Evolutionary conservation across 106 monocot species (phyloP).

Genomic region (Acanthochlamys bracteata): DNA sequence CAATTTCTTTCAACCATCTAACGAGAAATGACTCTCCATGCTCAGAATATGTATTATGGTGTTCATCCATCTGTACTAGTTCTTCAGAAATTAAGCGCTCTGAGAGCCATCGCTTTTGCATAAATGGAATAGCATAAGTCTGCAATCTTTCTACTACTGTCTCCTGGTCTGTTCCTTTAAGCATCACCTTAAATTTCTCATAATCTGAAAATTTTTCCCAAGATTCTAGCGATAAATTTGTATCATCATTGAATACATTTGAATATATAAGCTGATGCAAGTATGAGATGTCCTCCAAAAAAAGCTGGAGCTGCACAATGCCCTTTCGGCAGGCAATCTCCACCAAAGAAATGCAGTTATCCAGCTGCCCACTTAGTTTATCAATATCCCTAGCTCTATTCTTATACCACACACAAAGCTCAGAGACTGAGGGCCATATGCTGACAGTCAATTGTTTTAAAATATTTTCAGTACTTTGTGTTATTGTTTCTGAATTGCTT

Average conservation of each 20-base stretch:
- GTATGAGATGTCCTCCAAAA: conserved; percentile 66
- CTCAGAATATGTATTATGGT: conserved; percentile 6
- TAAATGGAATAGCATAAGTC: conserved; percentile 77
- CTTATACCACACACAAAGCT: conserved; percentile 75
- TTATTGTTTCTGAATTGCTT: conserved; percentile 19
- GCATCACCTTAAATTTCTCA: conserved; percentile 80
- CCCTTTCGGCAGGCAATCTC: conserved; percentile 71
- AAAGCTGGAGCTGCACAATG: conserved; percentile 48
- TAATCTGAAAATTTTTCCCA: conserved; percentile 86
- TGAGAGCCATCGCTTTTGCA: conserved; percentile 30
- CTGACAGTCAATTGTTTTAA: conserved; percentile 42
- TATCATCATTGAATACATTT: conserved; percentile 37
- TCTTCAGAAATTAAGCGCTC: conserved; percentile 4
- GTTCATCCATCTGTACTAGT: conserved; percentile 6
- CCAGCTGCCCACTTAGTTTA: conserved; percentile 76
- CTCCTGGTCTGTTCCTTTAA: conserved; percentile 55
- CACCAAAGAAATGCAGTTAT: conserved; percentile 67
- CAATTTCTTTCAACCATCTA: conserved; percentile 83
- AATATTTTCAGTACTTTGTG: conserved; percentile 57
- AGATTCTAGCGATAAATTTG: conserved; percentile 43
- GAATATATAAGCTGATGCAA: conserved; percentile 72
- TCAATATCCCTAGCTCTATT: conserved; percentile 85
- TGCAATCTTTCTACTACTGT: conserved; percentile 40
- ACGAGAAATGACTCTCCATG: conserved; percentile 42
- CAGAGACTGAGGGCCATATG: conserved; percentile 63